These are phyloP conservation scores for Flaveria robusta DNA, from an alignment of 129 eudicot genomes.

Conservation along the genomic window DNA sequence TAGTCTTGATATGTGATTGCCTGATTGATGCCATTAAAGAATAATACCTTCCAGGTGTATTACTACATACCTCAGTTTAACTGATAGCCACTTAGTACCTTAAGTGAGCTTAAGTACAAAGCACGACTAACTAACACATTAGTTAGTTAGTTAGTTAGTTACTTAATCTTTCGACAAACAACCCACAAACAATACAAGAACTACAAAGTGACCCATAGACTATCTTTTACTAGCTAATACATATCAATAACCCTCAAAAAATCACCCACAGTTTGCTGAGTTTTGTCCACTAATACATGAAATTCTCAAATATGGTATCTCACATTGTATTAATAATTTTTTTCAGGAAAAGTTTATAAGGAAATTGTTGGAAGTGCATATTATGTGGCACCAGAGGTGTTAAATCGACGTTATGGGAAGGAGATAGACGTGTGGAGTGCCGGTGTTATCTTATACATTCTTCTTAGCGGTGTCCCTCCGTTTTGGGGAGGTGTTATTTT, in stretches of 20 bases:
- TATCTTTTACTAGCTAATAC: no score
- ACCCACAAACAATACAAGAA: no score
- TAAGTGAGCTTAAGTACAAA: no score
- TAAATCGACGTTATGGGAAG: conserved; percentile 74
- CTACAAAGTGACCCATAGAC: no score
- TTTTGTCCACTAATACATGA: neutral
- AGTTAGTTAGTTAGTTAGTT: no score
- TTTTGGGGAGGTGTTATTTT: conserved; percentile 77
- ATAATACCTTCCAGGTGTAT: no score
- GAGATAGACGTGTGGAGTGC: conserved; percentile 99
- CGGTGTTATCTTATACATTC: conserved; percentile 88
- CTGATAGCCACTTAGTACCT: no score
- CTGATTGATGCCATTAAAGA: no score
- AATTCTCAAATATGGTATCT: neutral
- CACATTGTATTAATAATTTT: neutral
- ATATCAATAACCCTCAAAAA: neutral
- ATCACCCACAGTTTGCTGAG: neutral
- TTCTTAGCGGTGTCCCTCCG: conserved; percentile 91
- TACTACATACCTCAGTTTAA: no score
- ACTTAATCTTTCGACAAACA: no score
- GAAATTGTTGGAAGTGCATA: conserved; percentile 90
- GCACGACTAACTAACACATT: no score
- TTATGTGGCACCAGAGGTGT: conserved; percentile 95
- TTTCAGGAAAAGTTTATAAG: conserved; percentile 64
- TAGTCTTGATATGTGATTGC: no score